phyloP scores from a whole-genome alignment of 192 early-diverging fungal genomes.

The Coemansia sp. region DNA sequence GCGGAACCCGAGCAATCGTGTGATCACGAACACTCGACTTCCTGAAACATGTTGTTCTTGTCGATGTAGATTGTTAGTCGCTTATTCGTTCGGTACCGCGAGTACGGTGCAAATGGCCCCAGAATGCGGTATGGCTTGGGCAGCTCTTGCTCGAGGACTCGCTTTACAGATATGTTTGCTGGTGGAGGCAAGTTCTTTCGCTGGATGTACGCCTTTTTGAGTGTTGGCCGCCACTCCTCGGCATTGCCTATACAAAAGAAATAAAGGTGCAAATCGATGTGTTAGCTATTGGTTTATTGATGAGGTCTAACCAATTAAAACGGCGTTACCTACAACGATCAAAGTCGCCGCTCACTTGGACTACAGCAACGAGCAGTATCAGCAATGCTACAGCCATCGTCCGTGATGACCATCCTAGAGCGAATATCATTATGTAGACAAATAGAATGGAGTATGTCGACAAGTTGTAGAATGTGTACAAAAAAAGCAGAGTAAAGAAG shows the following conservation, averaged over 20 bases:
- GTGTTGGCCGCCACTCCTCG: constrained; percentile 46
- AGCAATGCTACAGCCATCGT: background rate
- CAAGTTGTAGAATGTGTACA: background rate
- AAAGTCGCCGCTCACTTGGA: constrained; percentile 26
- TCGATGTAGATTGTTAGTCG: constrained; percentile 44
- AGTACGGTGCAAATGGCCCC: constrained; percentile 43
- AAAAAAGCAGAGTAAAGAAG: background rate
- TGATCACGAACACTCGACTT: constrained; percentile 37
- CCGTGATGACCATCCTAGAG: background rate
- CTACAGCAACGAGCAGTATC: constrained; percentile 10
- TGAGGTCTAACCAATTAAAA: background rate
- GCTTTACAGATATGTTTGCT: constrained; percentile 40
- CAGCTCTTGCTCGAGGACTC: constrained; percentile 46
- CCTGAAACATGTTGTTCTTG: constrained; percentile 43
- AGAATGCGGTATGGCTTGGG: constrained; percentile 51
- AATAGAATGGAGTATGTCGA: background rate
- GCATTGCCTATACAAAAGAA: constrained; percentile 30
- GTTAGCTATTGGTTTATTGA: background rate
- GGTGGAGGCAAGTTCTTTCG: constrained; percentile 43
- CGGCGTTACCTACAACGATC: constrained; percentile 25
- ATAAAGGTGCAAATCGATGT: background rate
- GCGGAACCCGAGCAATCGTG: background rate
- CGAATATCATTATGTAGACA: background rate
- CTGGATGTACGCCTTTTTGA: constrained; percentile 55
- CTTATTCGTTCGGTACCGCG: constrained; percentile 31